Evolutionary conservation across 805 yeast species (phyloP).

Genomic region (Blastobotrys attinorum): DNA sequence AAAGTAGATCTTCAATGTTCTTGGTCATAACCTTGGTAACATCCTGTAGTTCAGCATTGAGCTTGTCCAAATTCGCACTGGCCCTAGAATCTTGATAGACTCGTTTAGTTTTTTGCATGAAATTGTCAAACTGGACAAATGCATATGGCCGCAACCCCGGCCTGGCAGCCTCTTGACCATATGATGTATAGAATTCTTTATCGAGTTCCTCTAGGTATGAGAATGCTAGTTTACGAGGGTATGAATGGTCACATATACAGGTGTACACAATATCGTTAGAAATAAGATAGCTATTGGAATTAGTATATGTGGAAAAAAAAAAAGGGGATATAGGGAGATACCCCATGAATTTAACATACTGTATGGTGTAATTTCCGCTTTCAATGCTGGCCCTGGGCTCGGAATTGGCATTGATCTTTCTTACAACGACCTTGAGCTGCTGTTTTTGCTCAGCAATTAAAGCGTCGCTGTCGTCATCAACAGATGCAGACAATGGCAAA

Average conservation of each 20-base stretch:
- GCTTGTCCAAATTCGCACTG: conserved; percentile 74
- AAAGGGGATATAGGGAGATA: no score
- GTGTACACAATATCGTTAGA: conserved; percentile 62
- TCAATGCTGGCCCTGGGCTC: conserved; percentile 82
- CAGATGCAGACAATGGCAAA: conserved; percentile 85
- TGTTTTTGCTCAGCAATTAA: conserved; percentile 68
- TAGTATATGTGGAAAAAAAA: background rate
- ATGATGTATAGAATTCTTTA: conserved; percentile 71
- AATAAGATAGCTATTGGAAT: conserved; percentile 43
- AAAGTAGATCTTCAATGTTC: conserved; percentile 88
- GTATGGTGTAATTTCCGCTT: conserved; percentile 62
- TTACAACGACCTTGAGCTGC: conserved; percentile 68
- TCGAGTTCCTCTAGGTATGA: conserved; percentile 77
- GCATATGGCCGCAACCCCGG: conserved; percentile 81
- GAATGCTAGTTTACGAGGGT: conserved; percentile 84
- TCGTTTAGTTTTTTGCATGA: conserved; percentile 75
- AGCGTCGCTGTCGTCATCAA: conserved; percentile 65
- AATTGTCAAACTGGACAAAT: conserved; percentile 67
- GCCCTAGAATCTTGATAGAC: conserved; percentile 88
- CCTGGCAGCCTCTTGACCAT: conserved; percentile 58
- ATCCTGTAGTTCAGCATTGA: conserved; percentile 83
- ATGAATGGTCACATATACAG: conserved; percentile 67
- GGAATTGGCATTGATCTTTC: conserved; percentile 68
- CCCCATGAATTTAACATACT: conserved; percentile 28
- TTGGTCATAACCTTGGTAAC: conserved; percentile 94